phyloP scores from a whole-genome alignment of 2,329 filamentous ascomycete species.

The Talaromyces rugulosus region DNA sequence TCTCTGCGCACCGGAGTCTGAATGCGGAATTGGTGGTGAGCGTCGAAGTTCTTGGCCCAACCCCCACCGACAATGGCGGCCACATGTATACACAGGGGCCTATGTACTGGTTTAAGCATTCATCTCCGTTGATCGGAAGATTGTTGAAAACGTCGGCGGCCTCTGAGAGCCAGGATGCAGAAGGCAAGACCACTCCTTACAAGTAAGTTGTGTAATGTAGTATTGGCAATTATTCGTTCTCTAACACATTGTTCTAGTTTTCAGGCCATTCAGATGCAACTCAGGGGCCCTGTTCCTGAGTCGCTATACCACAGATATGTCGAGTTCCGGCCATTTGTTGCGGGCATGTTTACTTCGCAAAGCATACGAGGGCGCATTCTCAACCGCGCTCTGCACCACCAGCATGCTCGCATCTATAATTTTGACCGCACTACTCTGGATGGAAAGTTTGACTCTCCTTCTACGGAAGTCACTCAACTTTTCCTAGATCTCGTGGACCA shows the following conservation, averaged over 20 bases:
- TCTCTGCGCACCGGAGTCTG: conserved; percentile 63
- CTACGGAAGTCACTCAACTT: conserved; percentile 66
- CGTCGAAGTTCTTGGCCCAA: conserved; percentile 72
- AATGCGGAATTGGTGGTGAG: conserved; percentile 68
- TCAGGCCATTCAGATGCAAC: conserved; percentile 86
- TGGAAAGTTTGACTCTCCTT: conserved; percentile 63
- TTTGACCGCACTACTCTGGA: conserved; percentile 73
- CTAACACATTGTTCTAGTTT: conserved; percentile 56
- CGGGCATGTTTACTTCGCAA: conserved; percentile 76
- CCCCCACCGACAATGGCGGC: conserved; percentile 60
- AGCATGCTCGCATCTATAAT: conserved; percentile 85
- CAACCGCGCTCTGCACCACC: conserved; percentile 82
- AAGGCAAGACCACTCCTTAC: conserved; percentile 64
- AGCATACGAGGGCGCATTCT: conserved; percentile 76
- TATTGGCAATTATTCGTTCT: not conserved
- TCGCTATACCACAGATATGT: conserved; percentile 87
- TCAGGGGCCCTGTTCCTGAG: conserved; percentile 75
- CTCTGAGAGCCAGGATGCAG: conserved; percentile 52
- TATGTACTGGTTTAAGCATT: conserved; percentile 74
- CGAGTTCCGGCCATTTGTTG: conserved; percentile 86
- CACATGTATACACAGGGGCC: conserved; percentile 77
- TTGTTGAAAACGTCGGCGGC: conserved; percentile 68
- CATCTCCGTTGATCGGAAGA: conserved; percentile 81
- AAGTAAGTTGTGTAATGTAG: conserved; percentile 55
- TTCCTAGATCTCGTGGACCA: conserved; percentile 85